A percentile compares a stretch with the other conserved stretches of the same genome.
Conservation (phyloP, 305 asterid genomes). For the Petunia hybrid region DNA sequence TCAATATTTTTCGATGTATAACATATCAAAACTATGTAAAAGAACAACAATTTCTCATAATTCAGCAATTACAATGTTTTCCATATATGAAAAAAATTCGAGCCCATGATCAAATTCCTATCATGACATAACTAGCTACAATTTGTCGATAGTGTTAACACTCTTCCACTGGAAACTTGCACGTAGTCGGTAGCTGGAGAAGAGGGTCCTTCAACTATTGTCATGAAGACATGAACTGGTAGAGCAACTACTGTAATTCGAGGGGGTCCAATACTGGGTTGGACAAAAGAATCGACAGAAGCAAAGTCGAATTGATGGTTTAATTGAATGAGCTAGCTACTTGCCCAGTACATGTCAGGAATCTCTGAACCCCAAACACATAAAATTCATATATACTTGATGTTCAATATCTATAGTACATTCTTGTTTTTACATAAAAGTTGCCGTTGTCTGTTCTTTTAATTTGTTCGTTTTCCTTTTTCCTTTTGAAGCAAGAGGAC, state of each 20-base stretch:
- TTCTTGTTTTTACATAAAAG: neutral
- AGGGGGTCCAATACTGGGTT: conserved; percentile 6
- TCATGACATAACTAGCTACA: no score
- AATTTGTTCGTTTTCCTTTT: neutral
- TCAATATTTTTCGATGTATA: neutral
- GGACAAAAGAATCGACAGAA: conserved; percentile 16
- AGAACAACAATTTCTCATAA: no score
- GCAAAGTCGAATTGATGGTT: conserved; percentile 27
- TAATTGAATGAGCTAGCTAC: neutral
- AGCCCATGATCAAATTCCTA: no score
- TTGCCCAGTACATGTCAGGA: conserved; percentile 12
- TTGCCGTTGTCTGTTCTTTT: conserved; percentile 7
- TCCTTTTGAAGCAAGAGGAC: neutral
- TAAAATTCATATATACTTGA: neutral
- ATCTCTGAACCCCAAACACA: neutral
- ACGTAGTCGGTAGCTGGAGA: neutral
- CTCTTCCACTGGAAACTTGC: neutral
- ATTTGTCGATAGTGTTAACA: neutral
- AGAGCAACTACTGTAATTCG: neutral
- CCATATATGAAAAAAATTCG: neutral
- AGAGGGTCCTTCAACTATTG: neutral
- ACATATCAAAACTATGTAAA: neutral
- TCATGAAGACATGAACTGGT: neutral
- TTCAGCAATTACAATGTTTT: neutral
- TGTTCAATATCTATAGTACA: neutral